Evolutionary conservation across 106 monocot species (phyloP), one percentile per base, ranked within the genome.

Genomic region (Phalaenopsis equestris): DNA sequence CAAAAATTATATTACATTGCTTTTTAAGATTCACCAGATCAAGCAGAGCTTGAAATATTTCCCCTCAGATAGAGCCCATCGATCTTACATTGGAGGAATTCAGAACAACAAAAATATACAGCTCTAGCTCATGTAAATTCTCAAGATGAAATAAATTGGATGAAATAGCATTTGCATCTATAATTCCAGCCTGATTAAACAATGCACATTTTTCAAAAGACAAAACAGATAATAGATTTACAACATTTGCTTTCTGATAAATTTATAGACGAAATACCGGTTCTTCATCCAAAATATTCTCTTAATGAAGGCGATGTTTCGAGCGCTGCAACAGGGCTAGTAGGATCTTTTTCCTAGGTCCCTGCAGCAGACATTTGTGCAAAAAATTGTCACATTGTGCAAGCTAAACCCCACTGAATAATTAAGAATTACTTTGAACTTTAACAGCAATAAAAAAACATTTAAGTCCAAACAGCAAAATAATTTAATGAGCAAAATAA

Each of bases 271-370:
- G 12, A 57, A 57, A 57, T 57, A 45, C 14, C 3, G 57, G 17
- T 57, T 12, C 57, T 57, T 12, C 57, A 57, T 0, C 4, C 57
- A 57, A 57, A 57, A 57, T 16, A 57, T 16, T 57, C 9, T 10
- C 57, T 57, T 12, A 16, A 3, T 12, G 3, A 12, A 57, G 88
- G 8, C 90, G 84, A 41, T 83, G 86, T 64, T 84, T 90, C 42
- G 87, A 24, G 42, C 82, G 84, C 56, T 91, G 79, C 38, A 77
- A 23, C 30, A 92, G 80, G 42, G 94, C 94, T n/a, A 94, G 89
- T 41, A 97, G 87, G 79, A 97, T 97, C 84, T 97, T 97, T 90
- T 97, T 97, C 84, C 97, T 87, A 75, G 94, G 97, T 8, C 97
- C 97, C 97, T 97, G 86, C 46, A 90, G 86, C 46, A 90, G 6